phyloP scores from a whole-genome alignment of 257 asterid genomes.

The Verbena officinalis region DNA sequence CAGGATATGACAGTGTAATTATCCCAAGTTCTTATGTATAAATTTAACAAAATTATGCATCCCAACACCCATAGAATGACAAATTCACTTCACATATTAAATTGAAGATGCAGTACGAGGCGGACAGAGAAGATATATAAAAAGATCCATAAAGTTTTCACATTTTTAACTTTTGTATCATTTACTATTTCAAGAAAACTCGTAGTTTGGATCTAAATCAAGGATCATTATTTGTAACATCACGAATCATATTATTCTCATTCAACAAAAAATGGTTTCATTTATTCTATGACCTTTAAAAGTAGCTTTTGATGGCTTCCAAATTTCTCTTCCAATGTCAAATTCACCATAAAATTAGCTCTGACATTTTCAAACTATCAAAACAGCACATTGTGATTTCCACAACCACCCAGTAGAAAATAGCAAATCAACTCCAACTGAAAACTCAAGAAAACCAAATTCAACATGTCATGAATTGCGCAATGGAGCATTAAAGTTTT shows the following conservation, averaged over 20 bases:
- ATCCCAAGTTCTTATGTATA: no score
- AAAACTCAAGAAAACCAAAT: conserved; percentile 18
- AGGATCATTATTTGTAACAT: conserved; percentile 1
- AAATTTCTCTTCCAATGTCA: conserved; percentile 3
- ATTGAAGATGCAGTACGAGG: conserved; percentile 15
- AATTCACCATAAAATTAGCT: not conserved
- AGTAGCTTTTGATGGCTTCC: not conserved
- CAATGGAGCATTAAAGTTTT: conserved; percentile 4
- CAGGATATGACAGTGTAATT: no score
- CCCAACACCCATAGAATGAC: no score
- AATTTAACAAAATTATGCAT: no score
- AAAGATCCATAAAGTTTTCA: not conserved
- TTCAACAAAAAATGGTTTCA: not conserved
- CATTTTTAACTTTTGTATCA: not conserved
- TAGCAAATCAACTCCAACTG: not conserved
- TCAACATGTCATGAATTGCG: not conserved
- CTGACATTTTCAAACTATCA: conserved; percentile 7
- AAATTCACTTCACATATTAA: not conserved
- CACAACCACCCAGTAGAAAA: not conserved
- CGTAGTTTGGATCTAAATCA: conserved; percentile 9
- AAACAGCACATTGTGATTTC: not conserved
- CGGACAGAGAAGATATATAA: not conserved
- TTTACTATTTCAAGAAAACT: conserved; percentile 9
- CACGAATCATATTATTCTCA: not conserved
- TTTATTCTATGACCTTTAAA: not conserved